Evolutionary conservation across 2,329 filamentous ascomycete species (phyloP).

Genomic region (Scedosporium minutisporum): DNA sequence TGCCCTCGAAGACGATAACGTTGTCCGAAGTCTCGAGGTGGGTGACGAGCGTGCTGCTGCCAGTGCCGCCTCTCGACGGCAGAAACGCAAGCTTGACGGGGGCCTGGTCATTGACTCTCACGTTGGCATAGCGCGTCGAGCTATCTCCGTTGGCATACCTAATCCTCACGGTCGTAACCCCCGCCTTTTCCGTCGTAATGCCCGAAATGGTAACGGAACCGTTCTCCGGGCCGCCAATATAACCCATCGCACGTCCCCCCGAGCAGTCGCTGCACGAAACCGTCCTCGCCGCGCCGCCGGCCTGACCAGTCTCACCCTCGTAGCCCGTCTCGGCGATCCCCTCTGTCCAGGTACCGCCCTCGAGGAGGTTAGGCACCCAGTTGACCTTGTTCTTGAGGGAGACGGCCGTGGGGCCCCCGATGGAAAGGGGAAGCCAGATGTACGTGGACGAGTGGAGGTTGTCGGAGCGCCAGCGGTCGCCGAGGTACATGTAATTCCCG

Average conservation of each 20-base stretch:
- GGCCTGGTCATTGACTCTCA: constrained; percentile 44
- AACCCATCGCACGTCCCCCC: constrained; percentile 38
- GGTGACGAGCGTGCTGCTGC: constrained; percentile 35
- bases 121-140: constrained; percentile 39
- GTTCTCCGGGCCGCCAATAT: constrained; percentile 38
- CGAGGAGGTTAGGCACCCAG: constrained; percentile 38
- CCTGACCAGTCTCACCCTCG: constrained; percentile 40
- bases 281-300: constrained; percentile 33
- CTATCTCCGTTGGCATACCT: constrained; percentile 48
- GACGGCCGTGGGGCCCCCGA: constrained; percentile 39
- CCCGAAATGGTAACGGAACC: constrained; percentile 37
- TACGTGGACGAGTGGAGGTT: constrained; percentile 54
- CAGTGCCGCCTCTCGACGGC: constrained; percentile 32
- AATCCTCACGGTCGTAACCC: constrained; percentile 41
- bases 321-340: constrained; percentile 35
- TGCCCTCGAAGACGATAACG: constrained; percentile 34
- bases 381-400: constrained; percentile 41
- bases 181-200: constrained; percentile 32
- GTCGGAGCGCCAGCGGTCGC: constrained; percentile 54
- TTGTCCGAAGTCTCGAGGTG: constrained; percentile 39
- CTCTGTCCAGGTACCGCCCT: constrained; percentile 33
- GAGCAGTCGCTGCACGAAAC: constrained; percentile 44
- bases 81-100: constrained; percentile 44
- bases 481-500: constrained; percentile 47
- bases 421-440: constrained; percentile 51